phyloP scores from a whole-genome alignment of 2,329 filamentous ascomycete species.

The Coleophoma eucalyptorum region DNA sequence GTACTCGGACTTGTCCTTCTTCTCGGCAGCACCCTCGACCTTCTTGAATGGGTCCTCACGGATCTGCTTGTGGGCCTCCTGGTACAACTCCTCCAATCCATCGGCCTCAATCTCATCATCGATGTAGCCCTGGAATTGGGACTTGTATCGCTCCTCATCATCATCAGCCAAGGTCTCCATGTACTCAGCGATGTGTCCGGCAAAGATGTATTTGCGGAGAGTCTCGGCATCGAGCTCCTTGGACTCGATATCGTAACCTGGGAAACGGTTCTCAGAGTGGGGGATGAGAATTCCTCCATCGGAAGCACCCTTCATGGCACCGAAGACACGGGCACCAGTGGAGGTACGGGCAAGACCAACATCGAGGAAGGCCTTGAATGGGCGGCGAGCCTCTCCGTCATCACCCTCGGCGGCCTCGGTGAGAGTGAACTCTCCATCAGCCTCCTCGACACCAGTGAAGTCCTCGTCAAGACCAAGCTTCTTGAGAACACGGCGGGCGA shows the following conservation, averaged over 20 bases:
- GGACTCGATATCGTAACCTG: slow-evolving; percentile 92
- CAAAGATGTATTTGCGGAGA: slow-evolving; percentile 99
- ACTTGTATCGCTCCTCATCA: slow-evolving; percentile 99
- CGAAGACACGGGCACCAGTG: slow-evolving; percentile 97
- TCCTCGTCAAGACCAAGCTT: slow-evolving; percentile 94
- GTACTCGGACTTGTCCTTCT: slow-evolving; percentile 98
- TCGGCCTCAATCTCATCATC: slow-evolving; percentile 96
- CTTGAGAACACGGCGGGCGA: slow-evolving; percentile 93
- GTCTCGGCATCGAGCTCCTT: slow-evolving; percentile 98
- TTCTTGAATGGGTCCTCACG: slow-evolving; percentile 98
- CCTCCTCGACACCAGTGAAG: slow-evolving; percentile 95
- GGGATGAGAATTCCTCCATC: slow-evolving; percentile 96
- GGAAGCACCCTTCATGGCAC: slow-evolving; percentile 98
- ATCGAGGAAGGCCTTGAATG: slow-evolving; percentile 99
- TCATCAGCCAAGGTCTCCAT: slow-evolving; percentile 99
- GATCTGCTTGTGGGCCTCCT: slow-evolving; percentile 92
- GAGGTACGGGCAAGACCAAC: slow-evolving; percentile 97
- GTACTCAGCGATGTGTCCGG: slow-evolving; percentile 98
- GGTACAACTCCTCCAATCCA: slow-evolving; percentile 93
- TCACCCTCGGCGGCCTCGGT: slow-evolving; percentile 92
- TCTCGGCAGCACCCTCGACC: slow-evolving; percentile 66
- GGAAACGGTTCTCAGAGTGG: slow-evolving; percentile 99
- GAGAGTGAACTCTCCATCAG: slow-evolving; percentile 91
- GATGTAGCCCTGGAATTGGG: slow-evolving; percentile 96
- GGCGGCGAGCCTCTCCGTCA: slow-evolving; percentile 73